A percentile compares a stretch with the other conserved stretches of the same genome.
Evolutionary conservation across 2,329 filamentous ascomycete genomes (phyloP).

Genomic region (Epichloe festucae): DNA sequence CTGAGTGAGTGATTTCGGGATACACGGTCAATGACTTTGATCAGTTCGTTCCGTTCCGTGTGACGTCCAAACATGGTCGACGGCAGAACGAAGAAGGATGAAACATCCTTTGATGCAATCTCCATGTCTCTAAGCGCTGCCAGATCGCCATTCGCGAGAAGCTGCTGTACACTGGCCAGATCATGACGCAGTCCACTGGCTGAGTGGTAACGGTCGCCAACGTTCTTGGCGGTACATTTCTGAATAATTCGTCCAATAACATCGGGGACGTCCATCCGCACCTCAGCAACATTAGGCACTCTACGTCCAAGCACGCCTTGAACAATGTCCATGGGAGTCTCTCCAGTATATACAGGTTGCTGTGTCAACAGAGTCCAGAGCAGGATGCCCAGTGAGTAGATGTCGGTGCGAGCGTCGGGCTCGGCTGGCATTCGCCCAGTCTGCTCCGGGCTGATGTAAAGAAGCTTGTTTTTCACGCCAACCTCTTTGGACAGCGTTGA

Average conservation of each 20-base stretch:
- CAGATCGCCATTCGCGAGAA: slow-evolving; percentile 63
- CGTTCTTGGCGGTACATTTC: slow-evolving; percentile 83
- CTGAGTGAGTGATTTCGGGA: slow-evolving; percentile 47
- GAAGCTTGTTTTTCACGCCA: slow-evolving; percentile 76
- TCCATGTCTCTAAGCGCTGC: slow-evolving; percentile 59
- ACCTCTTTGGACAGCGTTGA: slow-evolving; percentile 68
- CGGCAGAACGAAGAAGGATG: slow-evolving; percentile 83
- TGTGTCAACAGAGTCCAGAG: slow-evolving; percentile 81
- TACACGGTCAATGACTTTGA: slow-evolving; percentile 65
- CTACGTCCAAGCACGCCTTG: slow-evolving; percentile 74
- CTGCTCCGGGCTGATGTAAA: slow-evolving; percentile 89
- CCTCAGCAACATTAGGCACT: slow-evolving; percentile 61
- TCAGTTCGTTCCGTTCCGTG: slow-evolving; percentile 55
- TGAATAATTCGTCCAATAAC: slow-evolving; percentile 72
- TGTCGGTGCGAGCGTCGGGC: slow-evolving; percentile 83
- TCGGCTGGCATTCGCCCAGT: slow-evolving; percentile 87
- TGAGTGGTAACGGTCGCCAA: slow-evolving; percentile 80
- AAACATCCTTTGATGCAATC: slow-evolving; percentile 75
- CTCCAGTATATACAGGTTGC: slow-evolving; percentile 65
- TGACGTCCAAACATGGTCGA: slow-evolving; percentile 68
- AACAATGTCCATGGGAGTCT: slow-evolving; percentile 76
- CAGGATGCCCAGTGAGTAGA: slow-evolving; percentile 79
- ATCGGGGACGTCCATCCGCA: slow-evolving; percentile 74
- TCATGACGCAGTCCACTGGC: slow-evolving; percentile 78
- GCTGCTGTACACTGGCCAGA: slow-evolving; percentile 57